These are phyloP conservation scores for Fonsecaea pedrosoi DNA, from an alignment of 2,329 filamentous ascomycete genomes.

Conservation along the genomic window DNA sequence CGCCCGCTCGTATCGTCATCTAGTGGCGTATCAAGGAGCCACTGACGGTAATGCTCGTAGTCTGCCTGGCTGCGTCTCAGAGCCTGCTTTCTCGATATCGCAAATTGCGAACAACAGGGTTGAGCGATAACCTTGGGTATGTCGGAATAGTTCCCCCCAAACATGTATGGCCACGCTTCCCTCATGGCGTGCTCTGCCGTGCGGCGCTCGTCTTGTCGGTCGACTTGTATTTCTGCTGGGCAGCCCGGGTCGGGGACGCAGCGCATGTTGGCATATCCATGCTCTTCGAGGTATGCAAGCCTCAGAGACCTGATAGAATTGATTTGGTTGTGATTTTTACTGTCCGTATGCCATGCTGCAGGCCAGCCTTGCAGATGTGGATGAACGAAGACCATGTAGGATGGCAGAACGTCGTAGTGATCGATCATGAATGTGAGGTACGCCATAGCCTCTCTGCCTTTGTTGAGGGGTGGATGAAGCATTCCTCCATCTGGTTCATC, in stretches of 20 bases:
- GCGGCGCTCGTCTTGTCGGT: constrained; percentile 42
- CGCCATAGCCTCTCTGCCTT: constrained; percentile 55
- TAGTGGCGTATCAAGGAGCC: constrained; percentile 63
- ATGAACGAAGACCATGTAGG: constrained; percentile 56
- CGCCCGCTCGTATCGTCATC: constrained; percentile 64
- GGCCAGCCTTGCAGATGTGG: constrained; percentile 44
- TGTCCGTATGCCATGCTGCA: constrained; percentile 61
- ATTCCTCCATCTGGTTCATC: constrained; percentile 10
- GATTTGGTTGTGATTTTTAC: constrained; percentile 61
- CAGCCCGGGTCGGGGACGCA: constrained; percentile 67
- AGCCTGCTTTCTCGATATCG: constrained; percentile 62
- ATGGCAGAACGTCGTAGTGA: constrained; percentile 52
- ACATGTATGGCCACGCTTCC: constrained; percentile 48
- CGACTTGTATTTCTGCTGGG: constrained; percentile 26
- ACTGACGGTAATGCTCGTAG: constrained; percentile 65
- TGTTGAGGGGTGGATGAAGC: constrained; percentile 49
- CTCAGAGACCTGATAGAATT: constrained; percentile 58
- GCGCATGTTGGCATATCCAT: constrained; percentile 67
- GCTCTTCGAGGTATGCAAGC: constrained; percentile 56
- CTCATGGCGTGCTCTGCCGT: constrained; percentile 48
- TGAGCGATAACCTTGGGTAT: constrained; percentile 52
- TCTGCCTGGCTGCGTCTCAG: constrained; percentile 57
- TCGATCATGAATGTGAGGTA: constrained; percentile 58
- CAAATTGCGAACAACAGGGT: constrained; percentile 72
- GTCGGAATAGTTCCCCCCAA: constrained; percentile 38